Percentiles rank a stretch among this genome's conserved stretches.
Evolutionary conservation across 768 basidiomycete species (phyloP).

Genomic region (Suillus lakei): DNA sequence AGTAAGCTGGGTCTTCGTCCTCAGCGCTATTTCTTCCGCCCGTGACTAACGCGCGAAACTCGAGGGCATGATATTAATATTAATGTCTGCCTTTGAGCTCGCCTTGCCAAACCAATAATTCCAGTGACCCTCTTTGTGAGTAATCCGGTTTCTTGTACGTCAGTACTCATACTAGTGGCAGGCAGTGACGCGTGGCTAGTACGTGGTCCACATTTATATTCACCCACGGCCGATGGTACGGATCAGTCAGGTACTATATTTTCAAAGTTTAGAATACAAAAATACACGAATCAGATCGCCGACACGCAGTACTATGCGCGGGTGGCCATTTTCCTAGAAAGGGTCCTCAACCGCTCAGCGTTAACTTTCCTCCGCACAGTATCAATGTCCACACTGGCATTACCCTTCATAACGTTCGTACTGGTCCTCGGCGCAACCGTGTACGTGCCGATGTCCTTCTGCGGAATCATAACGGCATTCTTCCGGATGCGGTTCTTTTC

Average conservation of each 20-base stretch:
- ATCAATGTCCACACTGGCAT: slow-evolving; percentile 71
- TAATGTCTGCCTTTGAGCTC: background rate
- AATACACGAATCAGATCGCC: background rate
- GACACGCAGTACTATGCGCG: slow-evolving; percentile 18
- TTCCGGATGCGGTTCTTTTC: slow-evolving; percentile 74
- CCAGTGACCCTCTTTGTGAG: background rate
- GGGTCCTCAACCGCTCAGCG: slow-evolving; percentile 68
- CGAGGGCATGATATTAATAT: background rate
- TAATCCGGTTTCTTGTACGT: background rate
- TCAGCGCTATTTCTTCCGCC: background rate
- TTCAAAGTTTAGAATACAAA: background rate
- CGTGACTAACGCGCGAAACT: background rate
- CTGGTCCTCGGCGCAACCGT: slow-evolving; percentile 75
- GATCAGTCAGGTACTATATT: background rate
- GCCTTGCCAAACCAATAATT: background rate
- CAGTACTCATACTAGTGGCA: background rate
- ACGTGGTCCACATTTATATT: background rate
- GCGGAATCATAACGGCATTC: slow-evolving; percentile 86
- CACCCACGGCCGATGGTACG: background rate
- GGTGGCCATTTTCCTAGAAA: slow-evolving; percentile 55
- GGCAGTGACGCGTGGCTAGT: background rate
- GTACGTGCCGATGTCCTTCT: slow-evolving; percentile 75
- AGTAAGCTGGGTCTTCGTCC: background rate
- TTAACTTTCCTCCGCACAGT: slow-evolving; percentile 75
- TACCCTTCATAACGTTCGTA: slow-evolving; percentile 54